Percentiles rank a stretch among this genome's conserved stretches.
phyloP scores from a whole-genome alignment of 331 rosid genomes.

The Pyrus hybrid region DNA sequence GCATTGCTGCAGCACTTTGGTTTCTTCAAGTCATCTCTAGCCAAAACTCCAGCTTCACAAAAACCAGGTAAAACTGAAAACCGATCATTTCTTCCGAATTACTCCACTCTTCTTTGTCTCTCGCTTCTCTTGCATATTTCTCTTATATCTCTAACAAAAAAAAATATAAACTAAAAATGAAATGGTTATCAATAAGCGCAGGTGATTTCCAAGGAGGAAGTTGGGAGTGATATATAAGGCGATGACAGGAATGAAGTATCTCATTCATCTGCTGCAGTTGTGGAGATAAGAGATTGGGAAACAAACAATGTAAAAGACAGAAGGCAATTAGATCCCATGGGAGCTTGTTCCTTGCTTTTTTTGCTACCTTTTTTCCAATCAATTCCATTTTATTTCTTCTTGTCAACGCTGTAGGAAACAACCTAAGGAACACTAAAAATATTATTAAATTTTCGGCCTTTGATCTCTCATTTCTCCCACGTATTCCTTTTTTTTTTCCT shows the following conservation, averaged over 20 bases:
- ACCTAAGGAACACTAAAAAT: constrained; percentile 24
- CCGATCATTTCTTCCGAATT: too few relatives aligned
- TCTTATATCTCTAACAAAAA: too few relatives aligned
- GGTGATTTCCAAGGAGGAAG: constrained; percentile 39
- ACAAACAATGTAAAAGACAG: constrained; percentile 5
- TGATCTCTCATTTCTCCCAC: background rate
- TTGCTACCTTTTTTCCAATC: background rate
- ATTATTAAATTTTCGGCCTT: constrained; percentile 14
- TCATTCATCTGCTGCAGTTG: constrained; percentile 22
- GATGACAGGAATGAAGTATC: background rate
- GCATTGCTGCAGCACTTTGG: constrained; percentile 39
- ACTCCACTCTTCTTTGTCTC: too few relatives aligned
- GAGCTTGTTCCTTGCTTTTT: constrained; percentile 13
- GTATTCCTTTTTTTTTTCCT: too few relatives aligned
- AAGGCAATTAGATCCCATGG: constrained; percentile 27
- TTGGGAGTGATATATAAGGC: constrained; percentile 24
- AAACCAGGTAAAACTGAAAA: constrained; percentile 37
- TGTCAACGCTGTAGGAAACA: constrained; percentile 62
- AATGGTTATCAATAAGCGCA: background rate
- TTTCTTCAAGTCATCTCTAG: constrained; percentile 34
- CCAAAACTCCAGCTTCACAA: constrained; percentile 44
- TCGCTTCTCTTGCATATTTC: too few relatives aligned
- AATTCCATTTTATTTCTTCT: constrained; percentile 17
- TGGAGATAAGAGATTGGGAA: constrained; percentile 5
- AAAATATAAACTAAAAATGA: too few relatives aligned